These are phyloP conservation scores for Hymenoscyphus linearis DNA, from an alignment of 2,329 filamentous ascomycete genomes.

Conservation along the genomic window DNA sequence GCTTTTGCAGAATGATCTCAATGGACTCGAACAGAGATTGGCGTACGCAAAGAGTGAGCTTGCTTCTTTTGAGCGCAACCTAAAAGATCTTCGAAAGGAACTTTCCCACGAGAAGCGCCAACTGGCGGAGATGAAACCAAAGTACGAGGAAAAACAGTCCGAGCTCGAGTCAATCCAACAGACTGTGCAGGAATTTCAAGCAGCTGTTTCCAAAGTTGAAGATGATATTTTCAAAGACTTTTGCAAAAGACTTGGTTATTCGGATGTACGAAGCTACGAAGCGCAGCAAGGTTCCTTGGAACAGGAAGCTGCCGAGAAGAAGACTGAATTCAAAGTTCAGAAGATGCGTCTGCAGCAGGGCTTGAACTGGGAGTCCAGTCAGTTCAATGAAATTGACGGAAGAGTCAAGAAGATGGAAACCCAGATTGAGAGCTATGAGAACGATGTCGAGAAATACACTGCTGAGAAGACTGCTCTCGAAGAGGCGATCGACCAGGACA, in stretches of 20 bases:
- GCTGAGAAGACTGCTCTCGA: slow-evolving; percentile 71
- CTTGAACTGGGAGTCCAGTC: slow-evolving; percentile 51
- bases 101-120: slow-evolving; percentile 67
- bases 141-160: slow-evolving; percentile 65
- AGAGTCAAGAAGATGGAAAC: slow-evolving; percentile 66
- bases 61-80: slow-evolving; percentile 72
- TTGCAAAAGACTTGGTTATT: slow-evolving; percentile 80
- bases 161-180: slow-evolving; percentile 59
- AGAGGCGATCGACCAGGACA: slow-evolving; percentile 63
- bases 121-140: slow-evolving; percentile 70
- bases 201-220: slow-evolving; percentile 73
- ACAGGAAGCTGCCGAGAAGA: slow-evolving; percentile 83
- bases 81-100: slow-evolving; percentile 78
- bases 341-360: slow-evolving; percentile 65
- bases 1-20: slow-evolving; percentile 70
- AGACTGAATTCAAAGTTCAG: slow-evolving; percentile 80
- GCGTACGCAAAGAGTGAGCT: slow-evolving; percentile 69
- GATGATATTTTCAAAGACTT: slow-evolving; percentile 84
- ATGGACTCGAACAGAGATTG: slow-evolving; percentile 72
- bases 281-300: slow-evolving; percentile 88
- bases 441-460: slow-evolving; percentile 64
- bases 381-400: slow-evolving; percentile 53
- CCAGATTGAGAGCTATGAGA: slow-evolving; percentile 59
- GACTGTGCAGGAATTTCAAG: slow-evolving; percentile 50
- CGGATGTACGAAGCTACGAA: slow-evolving; percentile 88